Percentiles rank a stretch among this genome's conserved stretches.
Conservation (phyloP, 352 stramenopile genomes). For the Blastocystis hominis region DNA sequence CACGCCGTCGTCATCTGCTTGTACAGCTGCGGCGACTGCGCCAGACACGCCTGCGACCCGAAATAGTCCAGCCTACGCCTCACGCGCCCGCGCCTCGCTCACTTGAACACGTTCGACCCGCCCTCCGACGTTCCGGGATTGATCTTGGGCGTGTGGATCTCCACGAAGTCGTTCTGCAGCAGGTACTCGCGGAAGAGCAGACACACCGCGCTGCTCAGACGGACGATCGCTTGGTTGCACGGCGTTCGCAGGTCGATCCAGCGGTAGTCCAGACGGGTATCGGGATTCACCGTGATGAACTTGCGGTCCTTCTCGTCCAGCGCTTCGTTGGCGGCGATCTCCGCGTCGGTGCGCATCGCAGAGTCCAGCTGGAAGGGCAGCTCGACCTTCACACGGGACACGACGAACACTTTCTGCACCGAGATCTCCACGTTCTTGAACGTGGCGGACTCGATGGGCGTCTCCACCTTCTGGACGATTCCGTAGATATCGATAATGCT, state of each 20-base stretch:
- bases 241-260: constrained; percentile 92
- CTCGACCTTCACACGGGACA: constrained; percentile 80
- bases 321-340: constrained; percentile 72
- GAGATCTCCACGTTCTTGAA: constrained; percentile 84
- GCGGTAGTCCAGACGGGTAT: constrained; percentile 87
- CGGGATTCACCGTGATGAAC: constrained; percentile 75
- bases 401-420: constrained; percentile 83
- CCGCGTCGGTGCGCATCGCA: constrained; percentile 74
- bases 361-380: constrained; percentile 88
- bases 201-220: not conserved
- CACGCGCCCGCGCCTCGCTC: not conserved
- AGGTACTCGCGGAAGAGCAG: constrained; percentile 93
- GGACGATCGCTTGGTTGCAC: constrained; percentile 76
- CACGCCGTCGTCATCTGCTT: constrained; percentile 98
- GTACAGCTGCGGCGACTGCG: constrained; percentile 92
- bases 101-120: constrained; percentile 89
- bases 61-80: constrained; percentile 83
- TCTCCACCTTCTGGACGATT: constrained; percentile 74
- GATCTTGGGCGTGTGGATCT: constrained; percentile 98
- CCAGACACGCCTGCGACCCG: constrained; percentile 85
- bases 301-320: constrained; percentile 67
- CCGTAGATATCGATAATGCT: constrained; percentile 89
- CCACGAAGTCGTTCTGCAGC: constrained; percentile 83
- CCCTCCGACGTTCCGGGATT: constrained; percentile 89
- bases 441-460: constrained; percentile 81